Evolutionary conservation across 2,329 filamentous ascomycete genomes (phyloP).

Genomic region (Cordyceps cicadae): DNA sequence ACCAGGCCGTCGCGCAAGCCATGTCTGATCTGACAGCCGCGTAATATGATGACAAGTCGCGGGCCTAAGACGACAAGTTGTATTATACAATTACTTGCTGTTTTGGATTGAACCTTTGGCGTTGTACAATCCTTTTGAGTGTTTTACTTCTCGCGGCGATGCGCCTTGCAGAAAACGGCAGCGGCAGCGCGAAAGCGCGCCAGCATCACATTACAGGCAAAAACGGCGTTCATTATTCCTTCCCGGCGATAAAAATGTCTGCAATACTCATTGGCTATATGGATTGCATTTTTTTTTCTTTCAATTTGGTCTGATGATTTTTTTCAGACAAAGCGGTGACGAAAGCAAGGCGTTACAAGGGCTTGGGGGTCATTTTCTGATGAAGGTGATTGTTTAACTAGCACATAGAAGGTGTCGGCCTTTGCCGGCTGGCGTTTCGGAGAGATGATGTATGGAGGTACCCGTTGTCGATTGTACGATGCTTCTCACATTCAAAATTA

Average conservation of each 20-base stretch:
- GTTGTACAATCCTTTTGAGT: neutral
- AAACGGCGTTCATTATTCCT: slow-evolving; percentile 8
- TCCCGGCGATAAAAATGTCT: slow-evolving; percentile 4
- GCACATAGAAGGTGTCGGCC: neutral
- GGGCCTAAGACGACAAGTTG: slow-evolving; percentile 16
- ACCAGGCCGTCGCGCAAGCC: slow-evolving; percentile 69
- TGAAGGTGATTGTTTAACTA: neutral
- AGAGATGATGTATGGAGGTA: neutral
- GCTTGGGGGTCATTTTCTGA: slow-evolving; percentile 2
- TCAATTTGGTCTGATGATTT: slow-evolving; percentile 12
- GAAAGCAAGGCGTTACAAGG: slow-evolving; percentile 6
- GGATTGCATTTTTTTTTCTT: slow-evolving; percentile 8
- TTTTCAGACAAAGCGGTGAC: neutral
- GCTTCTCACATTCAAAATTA: neutral
- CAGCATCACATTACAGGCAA: slow-evolving; percentile 9
- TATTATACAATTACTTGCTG: neutral
- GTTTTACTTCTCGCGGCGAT: slow-evolving; percentile 14
- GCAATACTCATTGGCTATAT: slow-evolving; percentile 14
- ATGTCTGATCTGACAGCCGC: slow-evolving; percentile 47
- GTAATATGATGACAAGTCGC: slow-evolving; percentile 24
- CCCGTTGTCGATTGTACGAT: neutral
- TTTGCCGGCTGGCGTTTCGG: neutral
- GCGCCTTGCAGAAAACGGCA: slow-evolving; percentile 19
- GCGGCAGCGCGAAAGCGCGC: neutral
- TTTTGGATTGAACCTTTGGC: slow-evolving; percentile 5